Conservation (phyloP, 768 basidiomycete genomes). For the Hypholoma sublateritium region DNA sequence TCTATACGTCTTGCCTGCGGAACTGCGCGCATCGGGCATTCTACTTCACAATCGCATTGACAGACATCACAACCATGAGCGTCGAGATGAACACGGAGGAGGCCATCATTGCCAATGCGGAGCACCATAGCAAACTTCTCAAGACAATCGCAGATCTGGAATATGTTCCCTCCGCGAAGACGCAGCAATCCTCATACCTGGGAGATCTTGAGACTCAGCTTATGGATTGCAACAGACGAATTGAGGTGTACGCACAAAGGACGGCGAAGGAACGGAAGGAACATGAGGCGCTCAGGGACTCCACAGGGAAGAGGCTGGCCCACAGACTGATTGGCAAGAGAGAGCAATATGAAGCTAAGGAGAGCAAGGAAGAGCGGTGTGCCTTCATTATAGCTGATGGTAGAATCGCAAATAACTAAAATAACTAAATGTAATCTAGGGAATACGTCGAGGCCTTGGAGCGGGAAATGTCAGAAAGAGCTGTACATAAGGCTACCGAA, state of each 20-base stretch:
- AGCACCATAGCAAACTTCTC: conserved; percentile 38
- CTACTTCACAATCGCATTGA: too few species aligned
- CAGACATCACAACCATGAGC: not conserved
- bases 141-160: conserved; percentile 34
- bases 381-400: not conserved
- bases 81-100: conserved; percentile 28
- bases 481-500: conserved; percentile 28
- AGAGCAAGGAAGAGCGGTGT: conserved; percentile 46
- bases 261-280: conserved; percentile 47
- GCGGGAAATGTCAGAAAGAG: conserved; percentile 37
- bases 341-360: conserved; percentile 41
- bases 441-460: conserved; percentile 48
- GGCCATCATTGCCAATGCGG: conserved; percentile 35
- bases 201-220: conserved; percentile 31
- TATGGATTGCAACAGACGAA: conserved; percentile 18
- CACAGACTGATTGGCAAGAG: conserved; percentile 40
- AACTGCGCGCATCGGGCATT: too few species aligned
- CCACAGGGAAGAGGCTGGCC: conserved; percentile 36
- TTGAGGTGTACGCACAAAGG: conserved; percentile 30
- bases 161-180: conserved; percentile 37
- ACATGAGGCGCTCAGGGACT: conserved; percentile 39
- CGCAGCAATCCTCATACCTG: conserved; percentile 35
- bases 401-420: not conserved
- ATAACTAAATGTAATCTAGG: conserved; percentile 20
- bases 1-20: too few species aligned